Evolutionary conservation across 352 stramenopile genomes (phyloP), one percentile per base, ranked within the genome.

Genomic region (Achlya hypogyna): DNA sequence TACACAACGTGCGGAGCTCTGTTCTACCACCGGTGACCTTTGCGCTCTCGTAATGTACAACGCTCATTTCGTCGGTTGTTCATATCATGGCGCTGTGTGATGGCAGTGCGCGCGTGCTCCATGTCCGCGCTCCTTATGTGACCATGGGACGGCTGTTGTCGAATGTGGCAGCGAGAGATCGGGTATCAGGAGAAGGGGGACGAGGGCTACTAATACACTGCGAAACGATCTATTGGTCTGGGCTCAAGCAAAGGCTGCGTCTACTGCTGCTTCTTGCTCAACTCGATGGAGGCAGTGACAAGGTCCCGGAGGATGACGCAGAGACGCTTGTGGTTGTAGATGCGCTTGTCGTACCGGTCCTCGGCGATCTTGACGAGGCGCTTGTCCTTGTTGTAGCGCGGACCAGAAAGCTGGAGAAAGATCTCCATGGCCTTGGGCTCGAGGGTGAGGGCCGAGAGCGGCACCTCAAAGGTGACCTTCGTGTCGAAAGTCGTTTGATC

Each of bases 321-420:
- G 63, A 92, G 76, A 16, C 84, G 80, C 77, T 92, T 90, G 79
- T 92, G 84, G 78, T 92, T 92, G 74, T 79, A 77, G 66, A 92
- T 82, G 59, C 84, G 84, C 65, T 74, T 86, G 32, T 74, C 71
- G 78, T 90, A 90, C 47, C 81, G 80, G 74, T 92, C 84, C 69
- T 92, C 84, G 35, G 80, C 75, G 62, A 92, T 76, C 74, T 92
- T 92, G 71, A 92, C 73, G 60, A 76, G 69, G 62, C 87, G 77
- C 32, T 71, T 71, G 78, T 88, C 86, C 65, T 78, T 73, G 62
- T 90, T 77, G 78, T 88, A 90, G 59, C 84, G 84, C 31, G 84
- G 81, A 3, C 84, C 82, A 1, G 78, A 78, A 62, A 92, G 78
- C 74, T 92, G 76, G 49, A 76, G 77, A 23, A 92, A 79, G 32